These are phyloP conservation scores for Pythium myriotylum DNA, from an alignment of 352 stramenopile genomes.

Conservation along the genomic window DNA sequence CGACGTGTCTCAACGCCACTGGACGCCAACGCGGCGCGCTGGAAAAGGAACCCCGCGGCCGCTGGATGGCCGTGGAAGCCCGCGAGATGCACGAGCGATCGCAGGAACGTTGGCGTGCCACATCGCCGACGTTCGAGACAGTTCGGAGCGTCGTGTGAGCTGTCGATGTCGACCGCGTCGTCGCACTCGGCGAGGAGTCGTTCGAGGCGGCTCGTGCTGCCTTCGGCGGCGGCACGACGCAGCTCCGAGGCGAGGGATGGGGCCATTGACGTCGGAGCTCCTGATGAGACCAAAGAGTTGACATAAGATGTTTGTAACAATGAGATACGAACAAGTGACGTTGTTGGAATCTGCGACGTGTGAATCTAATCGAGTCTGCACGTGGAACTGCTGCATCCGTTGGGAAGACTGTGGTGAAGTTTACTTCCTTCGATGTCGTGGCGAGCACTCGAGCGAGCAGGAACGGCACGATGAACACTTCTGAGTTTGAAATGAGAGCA, in stretches of 20 bases:
- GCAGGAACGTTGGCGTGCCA: neutral
- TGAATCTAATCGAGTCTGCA: no score
- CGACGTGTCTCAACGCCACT: neutral
- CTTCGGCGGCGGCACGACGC: neutral
- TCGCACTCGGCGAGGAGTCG: neutral
- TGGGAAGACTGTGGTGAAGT: no score
- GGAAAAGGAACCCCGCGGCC: constrained; percentile 1
- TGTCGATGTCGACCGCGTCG: no score
- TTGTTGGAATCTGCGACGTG: no score
- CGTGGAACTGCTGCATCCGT: no score
- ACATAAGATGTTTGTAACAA: neutral
- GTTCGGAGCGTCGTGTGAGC: neutral
- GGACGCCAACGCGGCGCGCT: neutral
- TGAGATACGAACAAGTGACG: no score
- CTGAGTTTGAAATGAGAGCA: no score
- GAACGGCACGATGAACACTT: no score
- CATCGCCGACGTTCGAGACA: neutral
- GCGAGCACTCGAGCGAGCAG: no score
- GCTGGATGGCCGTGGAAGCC: neutral
- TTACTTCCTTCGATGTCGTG: no score
- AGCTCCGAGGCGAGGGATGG: neutral
- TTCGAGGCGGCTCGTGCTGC: neutral
- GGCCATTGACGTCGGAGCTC: neutral
- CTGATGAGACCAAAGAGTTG: neutral
- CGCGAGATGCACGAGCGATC: constrained; percentile 3